Conservation (phyloP, 208 protist species). For the Angomonas deanei region DNA sequence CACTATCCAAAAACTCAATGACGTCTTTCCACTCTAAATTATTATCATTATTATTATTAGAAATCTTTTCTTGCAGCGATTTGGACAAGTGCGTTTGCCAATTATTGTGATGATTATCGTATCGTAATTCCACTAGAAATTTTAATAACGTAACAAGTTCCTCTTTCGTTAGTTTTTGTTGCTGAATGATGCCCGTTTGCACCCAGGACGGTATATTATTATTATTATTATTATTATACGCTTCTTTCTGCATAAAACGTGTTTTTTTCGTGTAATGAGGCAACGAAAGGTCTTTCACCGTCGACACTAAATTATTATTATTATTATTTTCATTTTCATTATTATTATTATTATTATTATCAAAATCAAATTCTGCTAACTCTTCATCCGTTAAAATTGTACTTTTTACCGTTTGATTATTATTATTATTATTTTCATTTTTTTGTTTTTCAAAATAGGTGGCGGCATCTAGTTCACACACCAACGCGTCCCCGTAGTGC, state of each 20-base stretch:
- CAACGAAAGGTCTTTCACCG: not conserved
- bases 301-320: not conserved
- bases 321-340: slow-evolving; percentile 1
- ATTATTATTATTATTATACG: not conserved
- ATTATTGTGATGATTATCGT: not conserved
- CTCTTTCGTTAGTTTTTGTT: not conserved
- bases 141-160: not conserved
- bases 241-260: not conserved
- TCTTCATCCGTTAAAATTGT: not conserved
- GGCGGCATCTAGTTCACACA: slow-evolving; percentile 62
- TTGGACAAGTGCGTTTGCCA: not conserved
- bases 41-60: slow-evolving; percentile 5
- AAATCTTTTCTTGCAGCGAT: not conserved
- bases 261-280: not conserved
- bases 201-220: not conserved
- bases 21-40: not conserved
- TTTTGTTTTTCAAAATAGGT: slow-evolving; percentile 32
- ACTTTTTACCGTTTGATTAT: not conserved
- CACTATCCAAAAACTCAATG: not conserved
- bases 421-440: slow-evolving; percentile 4
- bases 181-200: not conserved
- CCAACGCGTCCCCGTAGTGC: slow-evolving; percentile 74
- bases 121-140: not conserved
- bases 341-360: not conserved
- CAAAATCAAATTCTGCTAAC: too few species aligned